Conservation (phyloP, 1,284 basidiomycete species). For the Boletellus sp. region DNA sequence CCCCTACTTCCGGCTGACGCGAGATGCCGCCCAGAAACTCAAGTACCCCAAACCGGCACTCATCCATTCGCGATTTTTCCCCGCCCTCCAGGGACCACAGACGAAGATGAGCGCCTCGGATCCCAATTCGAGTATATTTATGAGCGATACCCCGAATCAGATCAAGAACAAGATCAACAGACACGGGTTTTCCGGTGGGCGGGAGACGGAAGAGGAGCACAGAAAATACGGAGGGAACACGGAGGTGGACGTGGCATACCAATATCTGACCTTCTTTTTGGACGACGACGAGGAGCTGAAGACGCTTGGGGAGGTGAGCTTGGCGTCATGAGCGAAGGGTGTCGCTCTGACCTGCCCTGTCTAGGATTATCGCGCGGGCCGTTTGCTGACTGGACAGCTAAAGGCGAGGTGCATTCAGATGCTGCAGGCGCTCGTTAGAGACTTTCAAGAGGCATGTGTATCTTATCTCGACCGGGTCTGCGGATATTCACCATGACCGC, state of each 20-base stretch:
- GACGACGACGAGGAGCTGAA: constrained; percentile 90
- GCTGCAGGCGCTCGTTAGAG: constrained; percentile 81
- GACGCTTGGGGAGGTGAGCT: constrained; percentile 67
- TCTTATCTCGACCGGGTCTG: background rate
- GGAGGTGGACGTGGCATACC: constrained; percentile 95
- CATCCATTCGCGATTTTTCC: constrained; percentile 97
- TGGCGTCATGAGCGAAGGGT: background rate
- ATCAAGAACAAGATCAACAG: constrained; percentile 99
- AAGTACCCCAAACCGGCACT: constrained; percentile 95
- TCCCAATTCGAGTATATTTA: constrained; percentile 87
- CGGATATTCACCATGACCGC: constrained; percentile 6
- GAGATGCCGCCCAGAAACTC: constrained; percentile 90
- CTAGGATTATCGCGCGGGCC: constrained; percentile 89
- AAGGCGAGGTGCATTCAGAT: constrained; percentile 87
- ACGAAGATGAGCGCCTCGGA: constrained; percentile 99
- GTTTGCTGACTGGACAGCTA: constrained; percentile 86
- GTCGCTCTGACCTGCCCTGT: background rate
- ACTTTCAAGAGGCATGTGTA: constrained; percentile 81
- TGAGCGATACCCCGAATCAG: constrained; percentile 90
- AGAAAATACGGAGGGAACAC: constrained; percentile 85
- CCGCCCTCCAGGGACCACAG: constrained; percentile 94
- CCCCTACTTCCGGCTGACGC: constrained; percentile 95
- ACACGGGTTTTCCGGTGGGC: constrained; percentile 88
- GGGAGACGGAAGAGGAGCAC: constrained; percentile 94
- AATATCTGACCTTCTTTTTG: constrained; percentile 96